phyloP scores from a whole-genome alignment of 164 flowering plant species.

The Berberis vulgaris region DNA sequence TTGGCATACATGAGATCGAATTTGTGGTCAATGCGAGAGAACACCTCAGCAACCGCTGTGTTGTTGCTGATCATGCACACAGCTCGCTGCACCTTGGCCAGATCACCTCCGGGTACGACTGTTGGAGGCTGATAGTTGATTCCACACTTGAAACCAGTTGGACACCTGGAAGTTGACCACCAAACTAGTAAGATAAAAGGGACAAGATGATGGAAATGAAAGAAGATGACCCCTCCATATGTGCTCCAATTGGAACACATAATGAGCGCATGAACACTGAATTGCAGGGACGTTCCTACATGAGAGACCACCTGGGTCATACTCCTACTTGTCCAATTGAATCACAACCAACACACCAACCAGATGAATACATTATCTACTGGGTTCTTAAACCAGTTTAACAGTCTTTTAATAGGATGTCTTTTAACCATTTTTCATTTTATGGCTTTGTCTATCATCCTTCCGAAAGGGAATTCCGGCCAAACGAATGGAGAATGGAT shows the following conservation, averaged over 20 bases:
- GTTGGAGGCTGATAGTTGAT: slow-evolving; percentile 10
- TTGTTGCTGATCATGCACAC: slow-evolving; percentile 9
- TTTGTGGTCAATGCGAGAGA: slow-evolving; percentile 9
- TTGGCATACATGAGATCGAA: slow-evolving; percentile 8
- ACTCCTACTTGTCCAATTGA: no score
- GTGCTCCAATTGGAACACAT: neutral
- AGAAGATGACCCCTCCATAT: neutral
- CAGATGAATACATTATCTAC: no score
- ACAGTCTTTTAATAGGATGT: no score
- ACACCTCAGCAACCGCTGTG: slow-evolving; percentile 8
- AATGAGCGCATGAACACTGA: no score
- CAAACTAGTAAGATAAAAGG: neutral
- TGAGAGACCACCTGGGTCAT: no score
- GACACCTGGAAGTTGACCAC: slow-evolving; percentile 1
- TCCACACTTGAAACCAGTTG: slow-evolving; percentile 9
- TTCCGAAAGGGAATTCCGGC: no score
- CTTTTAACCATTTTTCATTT: no score
- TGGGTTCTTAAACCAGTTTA: no score
- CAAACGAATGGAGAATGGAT: no score
- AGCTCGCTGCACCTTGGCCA: slow-evolving; percentile 9
- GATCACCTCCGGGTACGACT: slow-evolving; percentile 8
- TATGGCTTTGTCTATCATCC: no score
- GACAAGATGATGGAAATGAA: neutral
- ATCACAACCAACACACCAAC: no score
- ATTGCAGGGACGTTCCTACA: no score